A percentile compares a stretch with the other conserved stretches of the same genome.
Evolutionary conservation across 1,284 basidiomycete species (phyloP).

Genomic region (Uromyces viciae-fabae): DNA sequence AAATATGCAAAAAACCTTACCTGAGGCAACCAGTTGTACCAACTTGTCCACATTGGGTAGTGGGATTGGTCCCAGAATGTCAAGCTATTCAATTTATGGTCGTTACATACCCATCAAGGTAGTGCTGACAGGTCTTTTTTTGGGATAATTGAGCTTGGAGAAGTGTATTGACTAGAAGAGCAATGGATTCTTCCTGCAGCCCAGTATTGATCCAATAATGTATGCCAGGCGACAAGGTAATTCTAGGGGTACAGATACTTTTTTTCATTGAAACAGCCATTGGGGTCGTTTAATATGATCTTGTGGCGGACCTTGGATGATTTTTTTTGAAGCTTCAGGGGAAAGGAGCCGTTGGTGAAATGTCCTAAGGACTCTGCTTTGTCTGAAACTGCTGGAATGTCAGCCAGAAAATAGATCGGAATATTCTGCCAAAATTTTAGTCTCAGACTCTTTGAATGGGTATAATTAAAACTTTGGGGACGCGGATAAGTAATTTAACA

Average conservation of each 20-base stretch:
- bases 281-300: background rate
- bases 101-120: no score
- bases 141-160: no score
- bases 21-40: no score
- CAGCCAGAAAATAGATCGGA: background rate
- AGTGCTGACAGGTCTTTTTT: no score
- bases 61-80: no score
- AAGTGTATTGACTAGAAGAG: conserved; percentile 2
- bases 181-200: background rate
- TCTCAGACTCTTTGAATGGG: background rate
- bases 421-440: background rate
- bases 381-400: background rate
- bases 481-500: no score
- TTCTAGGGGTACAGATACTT: background rate
- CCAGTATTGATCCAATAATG: background rate
- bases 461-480: no score
- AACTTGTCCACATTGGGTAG: no score
- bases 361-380: background rate
- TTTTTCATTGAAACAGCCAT: background rate
- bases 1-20: no score
- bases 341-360: background rate
- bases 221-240: background rate
- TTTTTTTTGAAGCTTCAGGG: background rate
- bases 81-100: no score
- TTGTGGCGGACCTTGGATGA: background rate